phyloP scores from a whole-genome alignment of 352 stramenopile species.

The Elongisporangium undulatum region DNA sequence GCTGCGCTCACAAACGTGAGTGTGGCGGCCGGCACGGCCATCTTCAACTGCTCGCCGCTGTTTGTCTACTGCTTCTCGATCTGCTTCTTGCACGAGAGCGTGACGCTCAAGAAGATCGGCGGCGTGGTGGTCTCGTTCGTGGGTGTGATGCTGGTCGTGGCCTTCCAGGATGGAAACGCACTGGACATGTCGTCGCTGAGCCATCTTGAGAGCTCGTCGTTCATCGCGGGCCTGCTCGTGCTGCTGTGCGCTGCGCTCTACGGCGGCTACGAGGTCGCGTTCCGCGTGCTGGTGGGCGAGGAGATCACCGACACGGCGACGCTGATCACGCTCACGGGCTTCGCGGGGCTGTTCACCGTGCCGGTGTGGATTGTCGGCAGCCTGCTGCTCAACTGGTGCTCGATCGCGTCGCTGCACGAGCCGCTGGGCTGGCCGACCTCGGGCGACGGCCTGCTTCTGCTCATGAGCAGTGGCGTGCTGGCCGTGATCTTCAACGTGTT shows the following conservation, averaged over 20 bases:
- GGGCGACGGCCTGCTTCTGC: conserved; percentile 25
- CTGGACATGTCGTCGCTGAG: conserved; percentile 14
- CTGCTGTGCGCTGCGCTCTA: conserved; percentile 43
- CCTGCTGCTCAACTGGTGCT: conserved; percentile 27
- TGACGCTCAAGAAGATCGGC: conserved; percentile 28
- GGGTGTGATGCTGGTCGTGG: conserved; percentile 40
- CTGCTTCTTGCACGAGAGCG: conserved; percentile 43
- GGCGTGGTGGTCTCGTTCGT: conserved; percentile 38
- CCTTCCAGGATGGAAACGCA: conserved; percentile 16
- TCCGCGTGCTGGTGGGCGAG: conserved; percentile 27
- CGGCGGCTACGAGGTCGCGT: conserved; percentile 40
- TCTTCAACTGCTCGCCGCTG: conserved; percentile 58
- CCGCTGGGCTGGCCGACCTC: conserved; percentile 35
- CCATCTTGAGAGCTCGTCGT: conserved; percentile 18
- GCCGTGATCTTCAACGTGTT: conserved; percentile 35
- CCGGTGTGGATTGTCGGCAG: conserved; percentile 43
- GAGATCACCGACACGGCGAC: conserved; percentile 50
- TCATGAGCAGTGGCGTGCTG: conserved; percentile 27
- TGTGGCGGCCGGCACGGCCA: conserved; percentile 37
- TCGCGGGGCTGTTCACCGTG: conserved; percentile 39
- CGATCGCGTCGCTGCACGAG: conserved; percentile 38
- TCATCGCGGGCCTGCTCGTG: conserved; percentile 36
- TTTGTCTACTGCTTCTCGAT: conserved; percentile 73
- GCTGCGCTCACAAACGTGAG: conserved; percentile 36
- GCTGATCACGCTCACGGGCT: conserved; percentile 36